Evolutionary conservation across 495 filamentous ascomycete genomes (phyloP), one percentile per base, ranked within the genome.

Genomic region (Annulohypoxylon maeteangense): DNA sequence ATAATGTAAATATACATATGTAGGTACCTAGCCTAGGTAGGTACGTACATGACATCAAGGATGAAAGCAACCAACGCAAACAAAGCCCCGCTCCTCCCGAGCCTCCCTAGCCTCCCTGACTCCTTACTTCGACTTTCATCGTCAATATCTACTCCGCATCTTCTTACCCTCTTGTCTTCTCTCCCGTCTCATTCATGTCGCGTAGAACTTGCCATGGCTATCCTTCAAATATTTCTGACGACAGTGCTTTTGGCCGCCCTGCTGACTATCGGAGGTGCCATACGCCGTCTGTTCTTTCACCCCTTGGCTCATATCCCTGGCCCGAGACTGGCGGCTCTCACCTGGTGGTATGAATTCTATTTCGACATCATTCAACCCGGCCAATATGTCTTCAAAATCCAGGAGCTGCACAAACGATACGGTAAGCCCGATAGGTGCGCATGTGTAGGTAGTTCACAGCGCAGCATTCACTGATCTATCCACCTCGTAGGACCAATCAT

Each of bases 391-490:
- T 84, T 80, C 34, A 72, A 82, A 64, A 81, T 86, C 64, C 70
- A 73, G 18, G 74, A 81, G 45, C 72, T 86, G 76, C 84, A 87
- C 66, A 62, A 79, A 53, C 75, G 81, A 78, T 87, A 87, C 70
- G 85, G 85, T 86, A 53, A 56, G 75, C 71, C 47, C 53, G 27
- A 51, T 65, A 44, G 44, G 31, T 62, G 48, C 32, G 54, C 34
- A 38, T 10, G 34, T 38, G 34, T 10, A 40, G 34, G 34, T 10
- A 40, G 34, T 63, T 44, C 20, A 53, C 8, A 48, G 45, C 47
- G 34, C 32, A 42, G 25, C 47, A 42, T 55, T 38, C n/a, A 44
- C 48, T 62, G 38, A 65, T 29, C 31, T 47, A 53, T 45, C 54
- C 25, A 67, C 45, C 40, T 32, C 22, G 40, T 34, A 82, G 79